Evolutionary conservation across 805 yeast genomes (phyloP), one percentile per base, ranked within the genome.

Genomic region (Maudiozyma barnettii): DNA sequence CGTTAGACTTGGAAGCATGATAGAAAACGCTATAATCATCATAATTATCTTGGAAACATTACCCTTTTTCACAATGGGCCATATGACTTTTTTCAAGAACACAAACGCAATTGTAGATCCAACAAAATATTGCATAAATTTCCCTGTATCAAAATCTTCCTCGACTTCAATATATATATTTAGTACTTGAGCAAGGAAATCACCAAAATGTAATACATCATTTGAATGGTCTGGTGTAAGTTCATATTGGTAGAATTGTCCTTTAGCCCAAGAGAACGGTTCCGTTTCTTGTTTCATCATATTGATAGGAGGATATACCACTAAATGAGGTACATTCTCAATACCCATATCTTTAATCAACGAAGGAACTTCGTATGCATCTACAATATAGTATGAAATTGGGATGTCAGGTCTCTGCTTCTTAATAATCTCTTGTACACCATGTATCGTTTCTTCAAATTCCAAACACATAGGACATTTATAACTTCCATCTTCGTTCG

Each of bases 321-420:
- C 78, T n/a, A 82, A 53, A 49, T 78, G 81, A 1, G 95, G 93
- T 3, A 82, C 77, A 2, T 77, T 66, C 2, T 63, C 63, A 47
- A 84, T 56, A 2, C 66, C 60, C 45, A 81, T 54, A 9, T 65
- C 61, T 22, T 65, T 58, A 49, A 77, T 74, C 21, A 74, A 55
- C 3, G 60, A 56, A 10, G 64, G 49, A 53, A 80, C 80, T 2
- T 66, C 59, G 2, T 58, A 52, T 44, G 78, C 73, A 49, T 83
- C 90, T 12, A 77, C 74, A 39, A 69, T 64, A 35, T 71, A 67
- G 58, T 81, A 74, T 56, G 71, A 69, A 13, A 78, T 63, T 30
- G 67, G 60, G 50, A 55, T 58, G 5, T 62, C 60, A 1, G 75
- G 70, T 50, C 75, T 68, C 49, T 79, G 76, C 5, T 55, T 46